Evolutionary conservation across 192 early-diverging fungal genomes (phyloP).

Genomic region (Backusella parvicylindrica): DNA sequence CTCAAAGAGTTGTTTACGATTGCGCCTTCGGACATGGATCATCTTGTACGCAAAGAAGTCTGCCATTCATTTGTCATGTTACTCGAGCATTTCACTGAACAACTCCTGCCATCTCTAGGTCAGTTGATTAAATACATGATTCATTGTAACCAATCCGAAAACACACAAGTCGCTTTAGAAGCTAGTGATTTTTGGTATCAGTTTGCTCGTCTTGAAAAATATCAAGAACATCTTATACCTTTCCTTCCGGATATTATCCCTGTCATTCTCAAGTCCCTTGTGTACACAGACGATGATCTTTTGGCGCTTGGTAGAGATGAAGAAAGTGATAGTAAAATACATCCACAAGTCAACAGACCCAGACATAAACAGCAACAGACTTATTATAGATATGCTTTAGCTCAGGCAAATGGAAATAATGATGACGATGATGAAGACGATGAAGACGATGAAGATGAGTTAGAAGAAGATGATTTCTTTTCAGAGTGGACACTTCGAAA

Average conservation of each 20-base stretch:
- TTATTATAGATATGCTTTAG: background rate
- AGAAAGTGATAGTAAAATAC: slow-evolving; percentile 76
- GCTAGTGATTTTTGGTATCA: slow-evolving; percentile 98
- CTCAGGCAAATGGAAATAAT: slow-evolving; percentile 31
- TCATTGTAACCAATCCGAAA: slow-evolving; percentile 77
- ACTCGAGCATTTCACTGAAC: slow-evolving; percentile 80
- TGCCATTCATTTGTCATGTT: slow-evolving; percentile 94
- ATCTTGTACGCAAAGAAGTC: slow-evolving; percentile 81
- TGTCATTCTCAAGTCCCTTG: slow-evolving; percentile 87
- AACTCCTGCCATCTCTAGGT: slow-evolving; percentile 77
- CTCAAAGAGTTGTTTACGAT: slow-evolving; percentile 74
- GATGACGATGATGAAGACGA: slow-evolving; percentile 43
- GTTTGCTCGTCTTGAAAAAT: slow-evolving; percentile 82
- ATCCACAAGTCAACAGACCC: background rate
- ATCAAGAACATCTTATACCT: slow-evolving; percentile 66
- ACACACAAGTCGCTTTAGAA: slow-evolving; percentile 88
- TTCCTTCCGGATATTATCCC: slow-evolving; percentile 77
- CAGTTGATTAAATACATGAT: slow-evolving; percentile 94
- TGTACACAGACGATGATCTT: slow-evolving; percentile 92
- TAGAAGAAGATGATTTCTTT: slow-evolving; percentile 83
- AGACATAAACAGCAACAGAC: background rate
- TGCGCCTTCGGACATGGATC: slow-evolving; percentile 62
- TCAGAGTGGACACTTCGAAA: slow-evolving; percentile 98
- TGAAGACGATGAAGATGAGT: slow-evolving; percentile 75
- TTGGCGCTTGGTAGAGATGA: slow-evolving; percentile 60